Evolutionary conservation across 1,139 yeast genomes (phyloP).

Genomic region (Casaregolazyma suthepensis): DNA sequence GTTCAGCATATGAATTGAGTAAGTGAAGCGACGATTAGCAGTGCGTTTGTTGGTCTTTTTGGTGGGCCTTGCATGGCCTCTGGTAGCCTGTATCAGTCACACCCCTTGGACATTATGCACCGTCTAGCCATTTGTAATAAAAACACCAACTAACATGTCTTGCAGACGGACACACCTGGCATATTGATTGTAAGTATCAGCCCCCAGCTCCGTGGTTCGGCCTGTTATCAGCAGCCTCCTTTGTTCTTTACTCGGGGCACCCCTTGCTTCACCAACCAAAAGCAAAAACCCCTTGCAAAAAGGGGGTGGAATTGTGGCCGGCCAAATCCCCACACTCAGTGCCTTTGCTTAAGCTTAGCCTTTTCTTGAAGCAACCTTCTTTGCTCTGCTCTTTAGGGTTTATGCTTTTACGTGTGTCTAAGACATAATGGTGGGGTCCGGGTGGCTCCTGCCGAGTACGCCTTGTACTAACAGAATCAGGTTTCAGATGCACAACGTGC

Average conservation of each 20-base stretch:
- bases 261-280: slow-evolving; percentile 2
- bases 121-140: background rate
- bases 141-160: slow-evolving; percentile 15
- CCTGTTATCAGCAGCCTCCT: background rate
- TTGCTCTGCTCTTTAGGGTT: background rate
- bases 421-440: background rate
- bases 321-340: background rate
- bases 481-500: slow-evolving; percentile 82
- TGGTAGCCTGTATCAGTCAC: background rate
- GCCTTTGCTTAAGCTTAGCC: background rate
- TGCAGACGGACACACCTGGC: slow-evolving; percentile 91
- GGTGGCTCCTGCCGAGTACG: background rate
- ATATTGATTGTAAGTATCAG: slow-evolving; percentile 56
- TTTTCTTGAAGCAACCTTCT: background rate
- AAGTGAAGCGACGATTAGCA: slow-evolving; percentile 9
- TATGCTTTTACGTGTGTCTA: background rate
- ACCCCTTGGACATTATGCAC: background rate
- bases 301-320: background rate
- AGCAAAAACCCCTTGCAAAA: background rate
- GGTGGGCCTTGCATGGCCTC: background rate
- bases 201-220: background rate
- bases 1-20: slow-evolving; percentile 39
- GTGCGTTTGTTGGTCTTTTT: background rate
- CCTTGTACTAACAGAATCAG: slow-evolving; percentile 11
- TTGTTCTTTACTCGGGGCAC: background rate